Evolutionary conservation across 202 grass and related monocot genomes (phyloP), one percentile per base, ranked within the genome.

Genomic region (Setaria italica): DNA sequence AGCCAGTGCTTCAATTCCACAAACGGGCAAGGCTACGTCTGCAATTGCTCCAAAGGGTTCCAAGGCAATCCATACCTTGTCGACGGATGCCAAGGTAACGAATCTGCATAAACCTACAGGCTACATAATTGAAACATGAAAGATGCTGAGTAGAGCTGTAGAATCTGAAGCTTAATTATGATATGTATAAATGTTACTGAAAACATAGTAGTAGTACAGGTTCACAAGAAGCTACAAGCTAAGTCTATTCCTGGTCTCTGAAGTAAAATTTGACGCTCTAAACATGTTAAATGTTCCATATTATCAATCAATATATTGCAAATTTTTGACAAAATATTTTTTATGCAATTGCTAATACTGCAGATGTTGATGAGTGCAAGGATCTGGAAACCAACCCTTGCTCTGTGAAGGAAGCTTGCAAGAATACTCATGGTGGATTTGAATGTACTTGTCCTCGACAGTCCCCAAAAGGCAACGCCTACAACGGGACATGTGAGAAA

Each of bases 361-460:
- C 63, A 88, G 89, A 77, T 82, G 77, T 85, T 20, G 19, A 88
- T 9, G 85, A 82, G 25, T 90, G 84, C 48, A 46, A 82, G 9
- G 4, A 12, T 70, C 11, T 13, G 14, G 3, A 7, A 0, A 60
- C 19, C 0, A 62, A 82, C 30, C 62, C 46, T 7, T 85, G 74
- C 83, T 14, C 41, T 10, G 69, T 14, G 21, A 21, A 68, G 0
- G 47, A 51, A 33, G 55, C 1, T 5, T 88, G 89, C 72, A 8
- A 4, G 0, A 91, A 91, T 10, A 70, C 9, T 12, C 6, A 0
- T 0, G 89, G 85, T 1, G 14, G 15, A 0, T 91, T 45, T n/a
- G 2, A 34, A 12, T 90, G 88, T 9, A 34, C 0, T 20, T 87
- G 88, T 55, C 84, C 78, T 29, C 17, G 21, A 9, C 51, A 55